Conservation (phyloP, 2,329 filamentous ascomycete genomes). For the Stachybotrys echinatus region DNA sequence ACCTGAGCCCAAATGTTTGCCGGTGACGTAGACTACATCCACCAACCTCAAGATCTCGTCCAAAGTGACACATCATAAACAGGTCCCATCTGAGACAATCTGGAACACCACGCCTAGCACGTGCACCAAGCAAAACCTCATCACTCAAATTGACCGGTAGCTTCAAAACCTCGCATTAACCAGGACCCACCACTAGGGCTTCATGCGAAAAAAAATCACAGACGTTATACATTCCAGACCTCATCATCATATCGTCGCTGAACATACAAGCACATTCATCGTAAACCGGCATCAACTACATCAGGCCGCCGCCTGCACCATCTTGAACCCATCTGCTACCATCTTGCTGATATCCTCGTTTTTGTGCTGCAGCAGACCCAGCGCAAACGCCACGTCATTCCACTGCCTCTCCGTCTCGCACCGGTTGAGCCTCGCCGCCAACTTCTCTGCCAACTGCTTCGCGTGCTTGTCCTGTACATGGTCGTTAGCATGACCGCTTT, state of each 20-base stretch:
- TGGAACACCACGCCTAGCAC: too few species aligned
- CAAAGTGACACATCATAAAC: too few species aligned
- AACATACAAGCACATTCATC: not conserved
- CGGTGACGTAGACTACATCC: too few species aligned
- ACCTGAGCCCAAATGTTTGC: too few species aligned
- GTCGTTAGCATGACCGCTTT: conserved; percentile 12
- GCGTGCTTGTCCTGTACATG: conserved; percentile 82
- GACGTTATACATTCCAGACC: conserved; percentile 5
- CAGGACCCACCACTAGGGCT: too few species aligned
- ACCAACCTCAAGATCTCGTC: too few species aligned
- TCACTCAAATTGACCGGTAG: too few species aligned
- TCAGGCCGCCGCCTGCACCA: conserved; percentile 59
- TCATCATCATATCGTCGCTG: not conserved
- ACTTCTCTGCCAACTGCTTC: conserved; percentile 86
- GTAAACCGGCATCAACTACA: not conserved
- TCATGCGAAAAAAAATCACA: too few species aligned
- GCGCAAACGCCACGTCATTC: conserved; percentile 93
- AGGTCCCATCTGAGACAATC: too few species aligned
- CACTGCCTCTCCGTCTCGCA: conserved; percentile 94
- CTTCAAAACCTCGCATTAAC: too few species aligned
- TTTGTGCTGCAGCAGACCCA: conserved; percentile 87
- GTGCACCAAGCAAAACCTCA: too few species aligned
- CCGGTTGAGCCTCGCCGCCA: conserved; percentile 76
- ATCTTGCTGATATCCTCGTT: conserved; percentile 82
- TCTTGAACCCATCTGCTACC: conserved; percentile 69